These are phyloP conservation scores for Chaetothyriales sp. DNA, from an alignment of 2,329 filamentous ascomycete species.

Conservation along the genomic window DNA sequence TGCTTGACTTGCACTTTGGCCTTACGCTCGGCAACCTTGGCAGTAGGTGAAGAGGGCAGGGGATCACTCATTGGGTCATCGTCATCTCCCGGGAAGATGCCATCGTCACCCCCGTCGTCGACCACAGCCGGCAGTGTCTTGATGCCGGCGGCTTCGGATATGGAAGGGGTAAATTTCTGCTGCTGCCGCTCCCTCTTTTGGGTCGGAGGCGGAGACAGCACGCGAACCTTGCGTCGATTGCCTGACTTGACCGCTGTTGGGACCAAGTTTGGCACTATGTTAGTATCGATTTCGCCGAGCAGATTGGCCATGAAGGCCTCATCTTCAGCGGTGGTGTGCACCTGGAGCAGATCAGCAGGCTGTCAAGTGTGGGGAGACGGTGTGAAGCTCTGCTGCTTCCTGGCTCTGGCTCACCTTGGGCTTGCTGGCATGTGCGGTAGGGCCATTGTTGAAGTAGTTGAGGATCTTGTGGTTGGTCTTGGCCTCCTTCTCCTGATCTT, in stretches of 20 bases:
- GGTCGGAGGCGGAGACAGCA: conserved; percentile 57
- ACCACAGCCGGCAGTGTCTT: conserved; percentile 26
- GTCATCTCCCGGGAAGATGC: conserved; percentile 52
- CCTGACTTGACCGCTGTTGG: conserved; percentile 57
- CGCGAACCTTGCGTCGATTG: conserved; percentile 62
- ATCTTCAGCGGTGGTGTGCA: conserved; percentile 62
- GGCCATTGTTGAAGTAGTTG: conserved; percentile 80
- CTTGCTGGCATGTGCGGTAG: conserved; percentile 52
- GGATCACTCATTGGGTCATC: conserved; percentile 75
- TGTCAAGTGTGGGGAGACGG: neutral
- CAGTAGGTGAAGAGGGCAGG: conserved; percentile 71
- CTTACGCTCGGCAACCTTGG: conserved; percentile 63
- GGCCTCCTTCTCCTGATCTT: conserved; percentile 70
- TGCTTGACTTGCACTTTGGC: conserved; percentile 42
- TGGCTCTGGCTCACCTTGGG: conserved; percentile 51
- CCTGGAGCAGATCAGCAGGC: conserved; percentile 6
- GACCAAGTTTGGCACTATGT: conserved; percentile 42
- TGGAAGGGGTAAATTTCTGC: conserved; percentile 6
- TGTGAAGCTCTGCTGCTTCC: neutral
- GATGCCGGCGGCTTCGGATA: conserved; percentile 35
- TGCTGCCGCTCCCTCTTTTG: conserved; percentile 30
- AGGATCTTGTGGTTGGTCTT: conserved; percentile 83
- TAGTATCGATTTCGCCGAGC: conserved; percentile 75
- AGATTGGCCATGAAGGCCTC: conserved; percentile 74
- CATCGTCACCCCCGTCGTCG: conserved; percentile 31